These are phyloP conservation scores for Picea abies DNA, from an alignment of 83 land plant species.

Conservation along the genomic window DNA sequence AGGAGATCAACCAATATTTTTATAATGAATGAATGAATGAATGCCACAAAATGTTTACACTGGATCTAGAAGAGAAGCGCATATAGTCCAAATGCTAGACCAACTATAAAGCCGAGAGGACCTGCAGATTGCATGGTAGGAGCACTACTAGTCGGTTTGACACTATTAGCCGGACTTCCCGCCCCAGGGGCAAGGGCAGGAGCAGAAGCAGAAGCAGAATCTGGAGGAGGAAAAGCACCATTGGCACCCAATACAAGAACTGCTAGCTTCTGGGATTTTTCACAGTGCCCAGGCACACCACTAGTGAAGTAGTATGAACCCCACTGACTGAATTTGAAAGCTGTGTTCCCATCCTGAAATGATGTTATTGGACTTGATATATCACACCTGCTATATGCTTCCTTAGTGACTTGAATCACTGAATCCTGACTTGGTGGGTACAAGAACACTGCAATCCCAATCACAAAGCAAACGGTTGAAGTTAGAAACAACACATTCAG, in stretches of 20 bases:
- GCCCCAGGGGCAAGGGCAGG: too few relatives aligned
- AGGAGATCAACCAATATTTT: not conserved
- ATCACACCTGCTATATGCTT: slow-evolving; percentile 47
- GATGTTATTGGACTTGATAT: slow-evolving; percentile 48
- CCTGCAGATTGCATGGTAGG: slow-evolving; percentile 22
- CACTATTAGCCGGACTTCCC: not conserved
- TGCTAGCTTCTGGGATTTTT: slow-evolving; percentile 55
- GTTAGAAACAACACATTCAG: too few relatives aligned
- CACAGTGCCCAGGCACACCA: slow-evolving; percentile 54
- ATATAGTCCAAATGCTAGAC: slow-evolving; percentile 1
- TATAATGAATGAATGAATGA: not conserved
- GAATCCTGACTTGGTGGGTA: slow-evolving; percentile 81
- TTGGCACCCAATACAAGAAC: slow-evolving; percentile 35
- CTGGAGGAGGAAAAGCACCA: slow-evolving; percentile 17
- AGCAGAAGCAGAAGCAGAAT: not conserved
- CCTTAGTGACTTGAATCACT: slow-evolving; percentile 55
- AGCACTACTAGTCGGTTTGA: slow-evolving; percentile 16
- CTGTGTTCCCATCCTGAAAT: slow-evolving; percentile 62
- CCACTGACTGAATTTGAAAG: slow-evolving; percentile 44
- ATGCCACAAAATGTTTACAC: not conserved
- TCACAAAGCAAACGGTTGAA: too few relatives aligned
- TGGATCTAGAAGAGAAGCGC: not conserved
- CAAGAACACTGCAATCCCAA: slow-evolving; percentile 50
- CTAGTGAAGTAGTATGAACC: slow-evolving; percentile 66
- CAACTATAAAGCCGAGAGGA: slow-evolving; percentile 15